Percentiles rank a stretch among this genome's conserved stretches.
Evolutionary conservation across 108 stramenopile species (phyloP).

Genomic region (Cylindrotheca closterium): DNA sequence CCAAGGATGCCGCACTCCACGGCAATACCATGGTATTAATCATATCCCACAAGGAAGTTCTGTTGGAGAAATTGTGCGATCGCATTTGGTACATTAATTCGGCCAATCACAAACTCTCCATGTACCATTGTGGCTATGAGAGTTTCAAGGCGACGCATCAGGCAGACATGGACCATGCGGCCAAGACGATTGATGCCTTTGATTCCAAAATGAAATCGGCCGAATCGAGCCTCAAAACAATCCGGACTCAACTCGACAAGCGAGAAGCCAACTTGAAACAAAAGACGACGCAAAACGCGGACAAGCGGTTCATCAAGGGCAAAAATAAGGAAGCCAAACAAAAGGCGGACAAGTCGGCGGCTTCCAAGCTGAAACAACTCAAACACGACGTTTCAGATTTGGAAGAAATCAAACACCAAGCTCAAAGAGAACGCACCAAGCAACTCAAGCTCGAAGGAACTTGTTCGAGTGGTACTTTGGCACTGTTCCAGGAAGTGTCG

Average conservation of each 20-base stretch:
- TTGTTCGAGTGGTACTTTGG: constrained; percentile 17
- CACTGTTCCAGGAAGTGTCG: constrained; percentile 37
- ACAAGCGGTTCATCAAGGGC: constrained; percentile 51
- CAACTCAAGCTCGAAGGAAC: constrained; percentile 35
- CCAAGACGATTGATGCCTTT: constrained; percentile 1
- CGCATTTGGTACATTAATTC: constrained; percentile 54
- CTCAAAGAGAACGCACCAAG: constrained; percentile 28
- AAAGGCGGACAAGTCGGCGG: constrained; percentile 51
- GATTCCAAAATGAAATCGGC: constrained; percentile 30
- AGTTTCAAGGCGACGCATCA: constrained; percentile 21
- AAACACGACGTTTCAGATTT: constrained; percentile 29
- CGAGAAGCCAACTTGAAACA: constrained; percentile 43
- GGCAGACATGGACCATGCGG: constrained; percentile 9
- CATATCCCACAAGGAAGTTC: constrained; percentile 62
- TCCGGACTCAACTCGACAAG: constrained; percentile 26
- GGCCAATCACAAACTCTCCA: constrained; percentile 39
- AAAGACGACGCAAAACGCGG: constrained; percentile 16
- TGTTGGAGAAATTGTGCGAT: constrained; percentile 50
- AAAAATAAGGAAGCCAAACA: constrained; percentile 71
- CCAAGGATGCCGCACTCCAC: constrained; percentile 11
- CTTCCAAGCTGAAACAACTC: constrained; percentile 46
- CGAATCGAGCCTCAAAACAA: constrained; percentile 36
- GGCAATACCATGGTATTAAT: constrained; percentile 46
- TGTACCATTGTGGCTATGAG: constrained; percentile 48
- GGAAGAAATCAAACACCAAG: constrained; percentile 26